Evolutionary conservation across 2,329 filamentous ascomycete genomes (phyloP), one percentile per base, ranked within the genome.

Genomic region (Akanthomyces uredinophilus): DNA sequence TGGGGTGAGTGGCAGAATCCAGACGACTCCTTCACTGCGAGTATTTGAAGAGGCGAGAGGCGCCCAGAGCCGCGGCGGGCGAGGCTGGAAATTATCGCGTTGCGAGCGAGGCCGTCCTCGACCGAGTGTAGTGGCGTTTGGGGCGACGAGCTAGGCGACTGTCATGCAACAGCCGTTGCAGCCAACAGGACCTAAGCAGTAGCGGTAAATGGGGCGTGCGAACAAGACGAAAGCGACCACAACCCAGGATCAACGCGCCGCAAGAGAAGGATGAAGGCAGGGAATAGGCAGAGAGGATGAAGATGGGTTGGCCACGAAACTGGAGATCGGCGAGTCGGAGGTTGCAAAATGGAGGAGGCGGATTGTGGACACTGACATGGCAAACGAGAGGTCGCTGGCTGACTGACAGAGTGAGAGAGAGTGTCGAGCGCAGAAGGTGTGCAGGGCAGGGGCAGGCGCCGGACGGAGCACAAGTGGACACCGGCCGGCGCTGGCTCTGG

Each of bases 331-430:
- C 51, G 57, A 37, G 46, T 52, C 53, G 53, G 56, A 35, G 56
- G 32, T 50, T 59, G 55, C 44, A 60, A 52, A 60, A 60, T 60
- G 47, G 57, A 60, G 57, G 37, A 51, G 47, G 37, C 37, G 47
- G 47, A 60, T n/a, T 37, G 55, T 50, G 57, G 47, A 20, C 57
- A 50, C 29, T 29, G 27, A 6, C 27, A 29, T 39, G 55, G 35
- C 43, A 56, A 54, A 54, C 52, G 52, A n/a, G 52, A 54, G 52
- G 51, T 53, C 49, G 49, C 51, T 53, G 50, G 37, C 55, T 58
- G 44, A 47, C n/a, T 41, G 27, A 29, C 27, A 29, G 27, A 29
- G 27, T 29, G 27, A 6, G 27, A 29, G 27, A 6, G 27, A 29
- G 27, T 29, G 43, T 27, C 20, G 20, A 41, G 13, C 5, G 44